Evolutionary conservation across 768 basidiomycete species (phyloP), one percentile per base, ranked within the genome.

Genomic region (Kwoniella sp.): DNA sequence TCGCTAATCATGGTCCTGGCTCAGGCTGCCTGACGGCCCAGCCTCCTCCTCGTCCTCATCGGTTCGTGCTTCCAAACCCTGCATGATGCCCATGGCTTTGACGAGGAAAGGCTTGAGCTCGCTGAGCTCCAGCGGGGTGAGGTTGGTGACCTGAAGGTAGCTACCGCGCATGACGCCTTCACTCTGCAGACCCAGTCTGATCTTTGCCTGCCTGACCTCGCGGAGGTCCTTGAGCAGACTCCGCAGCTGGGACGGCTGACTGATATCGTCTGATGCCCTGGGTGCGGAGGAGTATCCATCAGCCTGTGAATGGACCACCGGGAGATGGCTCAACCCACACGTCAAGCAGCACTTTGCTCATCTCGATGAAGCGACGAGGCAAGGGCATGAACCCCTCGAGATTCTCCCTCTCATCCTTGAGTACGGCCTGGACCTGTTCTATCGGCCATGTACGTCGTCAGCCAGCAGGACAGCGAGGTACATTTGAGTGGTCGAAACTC

Each of bases 171-270:
- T 67, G 10, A 70, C 68, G 25, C 68, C 68, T 50, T 70, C 65
- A 25, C 57, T 82, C 54, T 80, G 79, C 2, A 98, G 76, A 79
- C 91, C 91, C 48, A 87, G 83, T 56, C 92, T 78, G 75, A 87
- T 85, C 70, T 99, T 99, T 7, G 91, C 87, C 71, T 96, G 93
- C 32, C 95, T 81, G 11, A 88, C 89, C 77, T 98, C 92, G 11
- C 92, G 85, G n/a, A 98, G 78, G 69, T 95, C 91, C 72, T 98
- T 92, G 17, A 98, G 80, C 2, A 98, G 75, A 5, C 84, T 84
- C 5, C 88, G 82, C 19, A 98, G 77, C 60, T 83, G 86, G 49
- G 95, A 89, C 3, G 91, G 83, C 51, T 84, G 83, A 47, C 85
- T 82, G 7, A 96, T 77, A 60, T 99, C 92, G 67, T 98, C 92